A percentile compares a stretch with the other conserved stretches of the same genome.
phyloP scores from a whole-genome alignment of 805 yeast species.

The Ogataea trehalophila region DNA sequence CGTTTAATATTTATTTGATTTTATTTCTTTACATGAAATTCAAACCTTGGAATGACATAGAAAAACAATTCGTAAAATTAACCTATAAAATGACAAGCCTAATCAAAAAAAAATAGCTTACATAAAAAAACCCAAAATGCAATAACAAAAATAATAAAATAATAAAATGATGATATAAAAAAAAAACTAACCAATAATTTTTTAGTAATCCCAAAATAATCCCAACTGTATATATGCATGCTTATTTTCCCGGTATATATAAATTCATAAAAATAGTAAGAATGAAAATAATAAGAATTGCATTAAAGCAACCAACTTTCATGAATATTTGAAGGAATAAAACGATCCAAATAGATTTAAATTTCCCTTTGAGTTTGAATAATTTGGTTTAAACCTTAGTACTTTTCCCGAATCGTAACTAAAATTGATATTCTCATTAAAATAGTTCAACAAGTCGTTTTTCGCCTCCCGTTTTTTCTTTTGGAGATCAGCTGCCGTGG shows the following conservation, averaged over 20 bases:
- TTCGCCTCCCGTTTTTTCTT: constrained; percentile 3
- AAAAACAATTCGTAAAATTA: neutral
- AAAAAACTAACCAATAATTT: neutral
- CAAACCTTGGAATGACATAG: neutral
- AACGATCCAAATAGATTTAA: constrained; percentile 18
- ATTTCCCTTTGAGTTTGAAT: constrained; percentile 7
- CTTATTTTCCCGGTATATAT: no score
- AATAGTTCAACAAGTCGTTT: constrained; percentile 16
- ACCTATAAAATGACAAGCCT: neutral
- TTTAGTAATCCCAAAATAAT: neutral
- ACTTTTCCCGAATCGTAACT: constrained; percentile 19
- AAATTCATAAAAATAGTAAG: neutral
- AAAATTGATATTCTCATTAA: constrained; percentile 22
- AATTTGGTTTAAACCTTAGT: constrained; percentile 19
- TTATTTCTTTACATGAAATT: no score
- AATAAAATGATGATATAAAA: no score
- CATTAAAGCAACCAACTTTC: neutral
- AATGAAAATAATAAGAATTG: neutral
- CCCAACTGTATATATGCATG: neutral
- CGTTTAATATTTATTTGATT: no score
- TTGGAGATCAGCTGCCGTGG: no score
- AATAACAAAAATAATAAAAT: neutral
- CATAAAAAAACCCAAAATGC: neutral
- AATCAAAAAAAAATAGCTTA: neutral
- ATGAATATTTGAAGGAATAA: constrained; percentile 21